A percentile compares a stretch with the other conserved stretches of the same genome.
Evolutionary conservation across 1,139 yeast species (phyloP).

Genomic region (Scheffersomyces quercinus): DNA sequence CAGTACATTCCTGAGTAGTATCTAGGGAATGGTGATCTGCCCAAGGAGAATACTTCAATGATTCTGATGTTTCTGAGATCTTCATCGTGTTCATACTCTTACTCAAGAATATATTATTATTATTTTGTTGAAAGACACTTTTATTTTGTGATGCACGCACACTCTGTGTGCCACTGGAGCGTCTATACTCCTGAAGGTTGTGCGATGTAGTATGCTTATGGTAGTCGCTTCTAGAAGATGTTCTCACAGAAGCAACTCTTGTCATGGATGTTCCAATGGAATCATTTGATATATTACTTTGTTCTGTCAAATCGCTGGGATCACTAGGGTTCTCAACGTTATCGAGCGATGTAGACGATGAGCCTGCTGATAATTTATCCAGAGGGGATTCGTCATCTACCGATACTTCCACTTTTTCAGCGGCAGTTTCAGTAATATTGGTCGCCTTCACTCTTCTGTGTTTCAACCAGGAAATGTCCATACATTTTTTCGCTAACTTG

Average conservation of each 20-base stretch:
- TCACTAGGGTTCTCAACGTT: not conserved
- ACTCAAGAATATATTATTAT: conserved; percentile 16
- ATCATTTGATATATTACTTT: conserved; percentile 18
- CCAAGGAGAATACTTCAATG: not conserved
- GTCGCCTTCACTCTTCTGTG: not conserved
- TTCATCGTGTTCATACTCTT: conserved; percentile 4
- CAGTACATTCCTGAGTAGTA: not conserved
- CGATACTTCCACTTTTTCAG: not conserved
- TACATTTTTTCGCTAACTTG: conserved; percentile 62
- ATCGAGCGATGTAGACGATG: not conserved
- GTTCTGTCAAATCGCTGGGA: conserved; percentile 4
- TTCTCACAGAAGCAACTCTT: conserved; percentile 39
- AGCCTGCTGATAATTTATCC: not conserved
- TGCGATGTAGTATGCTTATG: conserved; percentile 37
- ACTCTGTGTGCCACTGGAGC: conserved; percentile 4
- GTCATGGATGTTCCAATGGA: conserved; percentile 29
- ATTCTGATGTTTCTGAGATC: conserved; percentile 1
- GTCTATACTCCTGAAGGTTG: conserved; percentile 15
- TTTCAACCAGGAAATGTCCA: conserved; percentile 58
- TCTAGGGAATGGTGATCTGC: not conserved
- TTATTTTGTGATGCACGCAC: not conserved
- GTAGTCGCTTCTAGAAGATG: conserved; percentile 38
- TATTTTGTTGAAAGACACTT: conserved; percentile 15
- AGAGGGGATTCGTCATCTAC: not conserved
- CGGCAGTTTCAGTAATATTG: no score